Conservation (phyloP, 179 eudicot species). For the Beta corolliflora region DNA sequence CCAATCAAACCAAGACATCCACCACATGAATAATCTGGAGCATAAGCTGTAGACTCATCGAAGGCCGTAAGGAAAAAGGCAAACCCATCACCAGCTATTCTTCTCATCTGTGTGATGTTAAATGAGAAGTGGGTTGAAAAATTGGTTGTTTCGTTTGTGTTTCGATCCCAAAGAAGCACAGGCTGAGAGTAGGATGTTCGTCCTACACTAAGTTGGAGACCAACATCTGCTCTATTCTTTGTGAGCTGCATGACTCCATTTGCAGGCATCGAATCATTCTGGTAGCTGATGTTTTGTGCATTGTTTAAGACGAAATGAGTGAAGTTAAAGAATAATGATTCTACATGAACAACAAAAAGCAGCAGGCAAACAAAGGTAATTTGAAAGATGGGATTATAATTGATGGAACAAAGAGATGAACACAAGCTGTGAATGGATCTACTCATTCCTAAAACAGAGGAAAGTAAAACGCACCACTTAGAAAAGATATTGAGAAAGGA, state of each 20-base stretch:
- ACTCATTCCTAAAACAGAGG: no score
- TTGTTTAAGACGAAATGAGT: neutral
- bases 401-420: no score
- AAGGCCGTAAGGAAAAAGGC: conserved; percentile 39
- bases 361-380: neutral
- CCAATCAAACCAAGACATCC: conserved; percentile 35
- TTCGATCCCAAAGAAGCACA: conserved; percentile 39
- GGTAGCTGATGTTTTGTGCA: neutral
- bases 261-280: neutral
- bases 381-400: neutral
- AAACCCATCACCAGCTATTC: conserved; percentile 36
- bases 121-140: conserved; percentile 45
- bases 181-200: conserved; percentile 36
- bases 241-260: conserved; percentile 31
- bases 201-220: conserved; percentile 26
- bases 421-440: no score
- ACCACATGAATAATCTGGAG: conserved; percentile 26
- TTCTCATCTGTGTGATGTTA: conserved; percentile 16
- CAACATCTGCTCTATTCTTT: conserved; percentile 10
- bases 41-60: neutral
- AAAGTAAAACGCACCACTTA: no score
- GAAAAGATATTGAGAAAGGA: no score
- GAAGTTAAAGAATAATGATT: neutral
- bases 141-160: conserved; percentile 13
- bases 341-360: neutral